These are phyloP conservation scores for Penicillium sp. DNA, from an alignment of 2,329 filamentous ascomycete genomes.

Conservation along the genomic window DNA sequence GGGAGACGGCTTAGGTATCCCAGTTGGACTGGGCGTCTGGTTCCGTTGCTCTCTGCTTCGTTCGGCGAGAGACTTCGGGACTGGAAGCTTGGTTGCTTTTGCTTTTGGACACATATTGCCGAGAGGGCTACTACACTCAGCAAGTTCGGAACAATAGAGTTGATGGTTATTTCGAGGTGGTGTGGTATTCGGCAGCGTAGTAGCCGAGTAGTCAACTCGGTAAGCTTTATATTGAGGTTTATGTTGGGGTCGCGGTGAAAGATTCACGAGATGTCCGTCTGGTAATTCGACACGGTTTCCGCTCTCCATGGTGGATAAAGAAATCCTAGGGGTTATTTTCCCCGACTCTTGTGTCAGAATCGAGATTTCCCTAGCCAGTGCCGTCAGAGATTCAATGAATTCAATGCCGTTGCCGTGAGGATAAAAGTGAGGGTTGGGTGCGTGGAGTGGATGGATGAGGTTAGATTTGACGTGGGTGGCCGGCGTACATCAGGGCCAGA, in stretches of 20 bases:
- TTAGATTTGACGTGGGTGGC: not conserved
- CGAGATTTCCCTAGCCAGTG: slow-evolving; percentile 16
- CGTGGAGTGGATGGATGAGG: slow-evolving; percentile 5
- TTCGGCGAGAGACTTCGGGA: slow-evolving; percentile 23
- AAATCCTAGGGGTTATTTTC: not conserved
- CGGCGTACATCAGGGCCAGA: slow-evolving; percentile 1
- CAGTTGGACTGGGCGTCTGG: slow-evolving; percentile 13
- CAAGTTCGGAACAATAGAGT: slow-evolving; percentile 6
- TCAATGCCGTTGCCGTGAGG: not conserved
- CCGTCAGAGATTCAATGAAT: slow-evolving; percentile 6
- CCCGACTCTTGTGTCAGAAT: slow-evolving; percentile 20
- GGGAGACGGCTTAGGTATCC: slow-evolving; percentile 14
- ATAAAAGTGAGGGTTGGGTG: not conserved
- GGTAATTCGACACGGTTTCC: slow-evolving; percentile 25
- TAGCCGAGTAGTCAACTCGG: slow-evolving; percentile 14
- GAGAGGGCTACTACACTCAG: slow-evolving; percentile 4
- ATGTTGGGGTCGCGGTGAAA: slow-evolving; percentile 24
- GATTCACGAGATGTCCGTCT: slow-evolving; percentile 31
- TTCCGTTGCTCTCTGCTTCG: slow-evolving; percentile 15
- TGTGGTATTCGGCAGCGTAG: slow-evolving; percentile 8
- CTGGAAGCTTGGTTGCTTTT: slow-evolving; percentile 30
- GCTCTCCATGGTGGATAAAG: slow-evolving; percentile 25
- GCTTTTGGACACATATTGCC: slow-evolving; percentile 14
- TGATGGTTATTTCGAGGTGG: slow-evolving; percentile 4
- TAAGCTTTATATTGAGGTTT: slow-evolving; percentile 18